Percentiles rank a stretch among this genome's conserved stretches.
Conservation (phyloP, 345 rosid genomes). For the Lepidium aucheri region DNA sequence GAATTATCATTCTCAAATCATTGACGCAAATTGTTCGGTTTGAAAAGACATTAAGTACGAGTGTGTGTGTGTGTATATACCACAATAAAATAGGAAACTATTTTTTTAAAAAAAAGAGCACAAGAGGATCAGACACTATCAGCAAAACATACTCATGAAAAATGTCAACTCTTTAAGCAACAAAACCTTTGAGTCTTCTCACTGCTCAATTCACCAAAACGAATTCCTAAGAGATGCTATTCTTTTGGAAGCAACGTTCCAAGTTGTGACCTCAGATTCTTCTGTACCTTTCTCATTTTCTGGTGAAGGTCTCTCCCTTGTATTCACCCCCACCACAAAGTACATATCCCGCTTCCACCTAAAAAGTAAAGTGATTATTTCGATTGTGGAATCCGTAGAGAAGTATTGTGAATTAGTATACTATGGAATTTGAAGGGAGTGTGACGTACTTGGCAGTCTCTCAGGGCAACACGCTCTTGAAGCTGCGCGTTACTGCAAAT, state of each 20-base stretch:
- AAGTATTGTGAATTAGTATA: not conserved
- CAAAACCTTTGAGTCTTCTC: slow-evolving; percentile 14
- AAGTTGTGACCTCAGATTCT: not conserved
- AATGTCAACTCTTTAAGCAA: not conserved
- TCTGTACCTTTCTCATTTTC: slow-evolving; percentile 39
- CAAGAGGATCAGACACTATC: not conserved
- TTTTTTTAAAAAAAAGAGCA: too few relatives aligned
- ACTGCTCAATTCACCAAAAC: not conserved
- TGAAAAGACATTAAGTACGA: not conserved
- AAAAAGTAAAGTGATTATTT: not conserved
- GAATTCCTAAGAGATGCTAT: not conserved
- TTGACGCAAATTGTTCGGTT: too few relatives aligned
- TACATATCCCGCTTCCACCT: slow-evolving; percentile 87
- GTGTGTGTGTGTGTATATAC: not conserved
- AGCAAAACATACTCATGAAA: slow-evolving; percentile 3
- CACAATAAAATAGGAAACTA: too few relatives aligned
- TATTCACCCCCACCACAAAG: slow-evolving; percentile 62
- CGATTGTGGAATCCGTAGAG: not conserved
- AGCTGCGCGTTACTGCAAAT: slow-evolving; percentile 88
- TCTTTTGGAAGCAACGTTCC: not conserved
- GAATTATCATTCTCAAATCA: too few relatives aligned
- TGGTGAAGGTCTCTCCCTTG: slow-evolving; percentile 79
- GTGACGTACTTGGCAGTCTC: slow-evolving; percentile 75
- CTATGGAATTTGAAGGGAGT: not conserved
- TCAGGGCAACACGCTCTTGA: slow-evolving; percentile 74